Evolutionary conservation across 495 filamentous ascomycete species (phyloP).

Genomic region (Penicillium manginii): DNA sequence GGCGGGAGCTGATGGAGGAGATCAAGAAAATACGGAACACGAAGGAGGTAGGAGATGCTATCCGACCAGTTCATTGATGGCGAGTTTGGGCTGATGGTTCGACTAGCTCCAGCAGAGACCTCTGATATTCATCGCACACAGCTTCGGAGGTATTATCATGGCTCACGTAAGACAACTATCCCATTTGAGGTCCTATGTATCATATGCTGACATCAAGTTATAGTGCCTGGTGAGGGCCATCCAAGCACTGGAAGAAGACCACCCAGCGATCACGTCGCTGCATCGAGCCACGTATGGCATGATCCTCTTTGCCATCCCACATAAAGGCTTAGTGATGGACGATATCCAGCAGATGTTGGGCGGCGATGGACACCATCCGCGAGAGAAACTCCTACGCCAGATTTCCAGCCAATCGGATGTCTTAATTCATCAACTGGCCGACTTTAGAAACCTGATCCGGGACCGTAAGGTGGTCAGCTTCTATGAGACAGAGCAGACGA

Average conservation of each 20-base stretch:
- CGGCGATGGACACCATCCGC: slow-evolving; percentile 26
- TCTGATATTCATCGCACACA: slow-evolving; percentile 37
- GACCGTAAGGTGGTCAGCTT: slow-evolving; percentile 37
- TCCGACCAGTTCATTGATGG: too few species aligned
- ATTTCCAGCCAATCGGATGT: slow-evolving; percentile 26
- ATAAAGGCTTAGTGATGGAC: slow-evolving; percentile 36
- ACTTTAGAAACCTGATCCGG: slow-evolving; percentile 32
- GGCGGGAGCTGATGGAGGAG: too few species aligned
- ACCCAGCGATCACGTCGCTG: slow-evolving; percentile 33
- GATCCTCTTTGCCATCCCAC: slow-evolving; percentile 36
- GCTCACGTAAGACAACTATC: slow-evolving; percentile 25
- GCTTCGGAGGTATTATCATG: slow-evolving; percentile 37
- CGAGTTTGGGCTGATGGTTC: too few species aligned
- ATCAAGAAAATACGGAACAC: too few species aligned
- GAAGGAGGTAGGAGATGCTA: too few species aligned
- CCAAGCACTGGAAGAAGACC: slow-evolving; percentile 25
- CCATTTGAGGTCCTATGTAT: neutral
- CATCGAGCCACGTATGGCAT: slow-evolving; percentile 40
- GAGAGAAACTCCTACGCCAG: slow-evolving; percentile 22
- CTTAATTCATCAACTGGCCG: slow-evolving; percentile 18
- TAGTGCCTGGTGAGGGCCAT: slow-evolving; percentile 35
- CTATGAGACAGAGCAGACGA: slow-evolving; percentile 35
- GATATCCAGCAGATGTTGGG: slow-evolving; percentile 35
- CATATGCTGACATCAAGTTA: slow-evolving; percentile 1
- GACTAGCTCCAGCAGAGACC: slow-evolving; percentile 24